A percentile compares a stretch with the other conserved stretches of the same genome.
Evolutionary conservation across 2,329 filamentous ascomycete genomes (phyloP).

Genomic region (Neofusicoccum laricinum): DNA sequence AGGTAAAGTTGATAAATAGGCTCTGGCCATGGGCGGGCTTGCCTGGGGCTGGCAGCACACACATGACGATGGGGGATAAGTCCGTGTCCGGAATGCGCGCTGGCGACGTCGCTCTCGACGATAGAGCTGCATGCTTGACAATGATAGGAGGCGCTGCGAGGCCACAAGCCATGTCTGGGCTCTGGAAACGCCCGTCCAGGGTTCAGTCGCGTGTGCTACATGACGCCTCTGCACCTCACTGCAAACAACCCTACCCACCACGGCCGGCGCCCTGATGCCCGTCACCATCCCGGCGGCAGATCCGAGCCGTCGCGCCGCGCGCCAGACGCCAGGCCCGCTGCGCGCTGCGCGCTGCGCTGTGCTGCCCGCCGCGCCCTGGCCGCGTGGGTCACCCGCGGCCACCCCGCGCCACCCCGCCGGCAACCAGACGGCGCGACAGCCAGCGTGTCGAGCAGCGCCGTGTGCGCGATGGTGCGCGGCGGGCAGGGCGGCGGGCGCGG

Average conservation of each 20-base stretch:
- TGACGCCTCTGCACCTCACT: constrained; percentile 15
- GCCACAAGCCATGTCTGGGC: constrained; percentile 14
- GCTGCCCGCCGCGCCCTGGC: too few species aligned
- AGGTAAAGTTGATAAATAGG: background rate
- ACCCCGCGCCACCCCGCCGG: too few species aligned
- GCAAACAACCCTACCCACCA: constrained; percentile 5
- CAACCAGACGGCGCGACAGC: too few species aligned
- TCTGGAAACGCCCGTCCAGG: constrained; percentile 14
- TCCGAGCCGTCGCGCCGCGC: background rate
- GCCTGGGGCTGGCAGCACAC: constrained; percentile 9
- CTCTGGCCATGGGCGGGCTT: background rate
- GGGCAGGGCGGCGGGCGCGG: background rate
- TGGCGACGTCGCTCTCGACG: constrained; percentile 1
- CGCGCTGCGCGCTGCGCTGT: too few species aligned
- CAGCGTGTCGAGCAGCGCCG: too few species aligned
- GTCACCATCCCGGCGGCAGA: constrained; percentile 7
- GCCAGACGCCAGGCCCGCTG: background rate
- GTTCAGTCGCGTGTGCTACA: constrained; percentile 9
- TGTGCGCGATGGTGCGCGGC: background rate
- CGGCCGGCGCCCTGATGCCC: background rate
- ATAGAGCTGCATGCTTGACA: constrained; percentile 14
- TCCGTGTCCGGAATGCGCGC: constrained; percentile 11
- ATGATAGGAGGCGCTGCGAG: constrained; percentile 13
- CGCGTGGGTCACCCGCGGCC: too few species aligned
- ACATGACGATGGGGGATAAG: constrained; percentile 10